phyloP scores from a whole-genome alignment of 768 basidiomycete species.

The Kwoniella sp. region DNA sequence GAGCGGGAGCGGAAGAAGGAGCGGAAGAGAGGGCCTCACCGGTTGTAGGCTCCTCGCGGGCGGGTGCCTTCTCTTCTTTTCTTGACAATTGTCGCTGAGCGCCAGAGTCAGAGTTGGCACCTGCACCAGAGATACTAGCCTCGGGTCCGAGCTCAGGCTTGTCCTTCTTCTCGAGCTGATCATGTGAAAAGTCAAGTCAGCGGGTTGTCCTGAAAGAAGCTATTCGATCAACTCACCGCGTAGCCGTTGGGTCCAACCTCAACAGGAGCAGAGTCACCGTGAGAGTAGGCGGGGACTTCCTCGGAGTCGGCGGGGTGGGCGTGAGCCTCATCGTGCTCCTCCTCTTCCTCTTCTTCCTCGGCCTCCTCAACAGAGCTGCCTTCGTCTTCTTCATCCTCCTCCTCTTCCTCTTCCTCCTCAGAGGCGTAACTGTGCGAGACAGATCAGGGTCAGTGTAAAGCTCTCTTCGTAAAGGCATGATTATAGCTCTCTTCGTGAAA shows the following conservation, averaged over 20 bases:
- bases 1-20: slow-evolving; percentile 18
- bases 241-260: slow-evolving; percentile 65
- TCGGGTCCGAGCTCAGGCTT: slow-evolving; percentile 40
- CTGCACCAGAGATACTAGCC: slow-evolving; percentile 21
- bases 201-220: neutral
- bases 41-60: slow-evolving; percentile 59
- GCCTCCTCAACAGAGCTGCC: slow-evolving; percentile 50
- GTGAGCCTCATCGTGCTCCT: slow-evolving; percentile 65
- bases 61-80: slow-evolving; percentile 74
- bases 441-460: slow-evolving; percentile 21
- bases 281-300: slow-evolving; percentile 65
- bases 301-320: slow-evolving; percentile 61
- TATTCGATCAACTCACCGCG: slow-evolving; percentile 60
- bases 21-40: slow-evolving; percentile 49
- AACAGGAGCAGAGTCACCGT: slow-evolving; percentile 57
- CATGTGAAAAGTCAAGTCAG: slow-evolving; percentile 6
- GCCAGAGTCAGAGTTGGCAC: slow-evolving; percentile 52
- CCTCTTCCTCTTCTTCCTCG: slow-evolving; percentile 50
- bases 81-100: slow-evolving; percentile 62
- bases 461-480: too few relatives aligned
- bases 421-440: slow-evolving; percentile 57
- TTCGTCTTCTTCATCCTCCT: slow-evolving; percentile 60
- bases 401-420: slow-evolving; percentile 61
- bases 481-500: too few relatives aligned
- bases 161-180: slow-evolving; percentile 62